A percentile compares a stretch with the other conserved stretches of the same genome.
phyloP scores from a whole-genome alignment of 371 early-diverging fungal species.

The Syncephalastrum monosporum region DNA sequence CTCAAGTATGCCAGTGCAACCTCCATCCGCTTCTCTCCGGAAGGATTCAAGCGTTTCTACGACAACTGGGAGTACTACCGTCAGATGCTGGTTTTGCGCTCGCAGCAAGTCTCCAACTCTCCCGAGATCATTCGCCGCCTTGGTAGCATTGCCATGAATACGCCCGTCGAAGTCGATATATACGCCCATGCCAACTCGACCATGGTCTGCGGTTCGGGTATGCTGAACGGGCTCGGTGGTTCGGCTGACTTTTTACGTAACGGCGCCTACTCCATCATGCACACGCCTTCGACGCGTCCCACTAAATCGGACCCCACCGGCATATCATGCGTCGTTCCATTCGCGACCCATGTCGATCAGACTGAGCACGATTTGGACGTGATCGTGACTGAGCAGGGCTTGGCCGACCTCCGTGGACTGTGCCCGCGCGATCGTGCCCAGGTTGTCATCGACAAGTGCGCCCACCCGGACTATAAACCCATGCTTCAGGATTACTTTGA shows the following conservation, averaged over 20 bases:
- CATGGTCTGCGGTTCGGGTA: conserved; percentile 49
- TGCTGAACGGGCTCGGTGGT: conserved; percentile 55
- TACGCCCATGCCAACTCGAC: conserved; percentile 57
- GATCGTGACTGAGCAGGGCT: conserved; percentile 55
- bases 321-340: conserved; percentile 52
- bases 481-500: conserved; percentile 51
- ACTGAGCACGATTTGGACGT: conserved; percentile 56
- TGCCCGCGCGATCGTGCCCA: conserved; percentile 52
- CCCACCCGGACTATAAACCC: conserved; percentile 50
- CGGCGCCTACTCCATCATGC: conserved; percentile 49
- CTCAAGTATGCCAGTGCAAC: conserved; percentile 55
- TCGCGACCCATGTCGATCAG: conserved; percentile 53
- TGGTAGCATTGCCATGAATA: conserved; percentile 57
- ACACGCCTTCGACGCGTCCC: conserved; percentile 51
- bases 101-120: conserved; percentile 53
- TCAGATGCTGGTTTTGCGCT: conserved; percentile 27
- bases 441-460: conserved; percentile 53
- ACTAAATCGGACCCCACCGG: conserved; percentile 47
- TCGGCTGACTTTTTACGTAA: conserved; percentile 53
- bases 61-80: conserved; percentile 44
- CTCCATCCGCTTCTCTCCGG: conserved; percentile 53
- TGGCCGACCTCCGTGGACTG: conserved; percentile 52
- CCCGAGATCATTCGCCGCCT: conserved; percentile 53
- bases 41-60: conserved; percentile 51
- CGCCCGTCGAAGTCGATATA: conserved; percentile 30